These are phyloP conservation scores for Grigorovia humatica DNA, from an alignment of 805 yeast genomes.

Conservation along the genomic window DNA sequence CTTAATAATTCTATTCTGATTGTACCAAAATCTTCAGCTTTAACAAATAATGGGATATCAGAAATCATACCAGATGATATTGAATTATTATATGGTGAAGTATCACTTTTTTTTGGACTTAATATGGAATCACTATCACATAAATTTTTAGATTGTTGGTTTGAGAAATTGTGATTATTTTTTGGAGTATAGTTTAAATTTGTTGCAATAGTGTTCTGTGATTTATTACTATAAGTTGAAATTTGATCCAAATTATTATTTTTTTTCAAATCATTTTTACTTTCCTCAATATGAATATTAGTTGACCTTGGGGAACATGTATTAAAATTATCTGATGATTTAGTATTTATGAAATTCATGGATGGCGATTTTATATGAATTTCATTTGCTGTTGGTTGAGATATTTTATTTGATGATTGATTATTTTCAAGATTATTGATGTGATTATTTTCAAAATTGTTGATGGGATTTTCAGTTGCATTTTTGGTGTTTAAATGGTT, in stretches of 20 bases:
- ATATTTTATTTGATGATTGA: neutral
- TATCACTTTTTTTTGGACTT: slow-evolving; percentile 7
- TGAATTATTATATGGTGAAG: slow-evolving; percentile 9
- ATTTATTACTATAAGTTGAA: neutral
- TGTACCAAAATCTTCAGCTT: slow-evolving; percentile 48
- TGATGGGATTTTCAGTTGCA: neutral
- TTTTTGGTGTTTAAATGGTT: neutral
- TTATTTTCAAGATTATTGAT: neutral
- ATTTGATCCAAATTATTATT: neutral
- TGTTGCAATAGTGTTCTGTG: neutral
- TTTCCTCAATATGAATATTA: neutral
- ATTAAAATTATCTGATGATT: neutral
- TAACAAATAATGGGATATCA: slow-evolving; percentile 42
- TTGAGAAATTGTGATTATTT: neutral
- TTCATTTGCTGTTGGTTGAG: neutral
- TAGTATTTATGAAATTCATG: neutral
- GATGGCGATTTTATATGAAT: neutral
- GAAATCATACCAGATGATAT: slow-evolving; percentile 10
- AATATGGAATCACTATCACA: neutral
- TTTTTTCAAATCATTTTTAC: no score
- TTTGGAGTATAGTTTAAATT: neutral
- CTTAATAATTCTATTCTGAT: slow-evolving; percentile 40
- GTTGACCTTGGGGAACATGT: neutral
- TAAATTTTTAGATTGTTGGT: neutral
- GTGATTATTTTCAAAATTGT: neutral